Percentiles rank a stretch among this genome's conserved stretches.
Evolutionary conservation across 2,329 filamentous ascomycete species (phyloP).

Genomic region (Sclerotinia nivalis): DNA sequence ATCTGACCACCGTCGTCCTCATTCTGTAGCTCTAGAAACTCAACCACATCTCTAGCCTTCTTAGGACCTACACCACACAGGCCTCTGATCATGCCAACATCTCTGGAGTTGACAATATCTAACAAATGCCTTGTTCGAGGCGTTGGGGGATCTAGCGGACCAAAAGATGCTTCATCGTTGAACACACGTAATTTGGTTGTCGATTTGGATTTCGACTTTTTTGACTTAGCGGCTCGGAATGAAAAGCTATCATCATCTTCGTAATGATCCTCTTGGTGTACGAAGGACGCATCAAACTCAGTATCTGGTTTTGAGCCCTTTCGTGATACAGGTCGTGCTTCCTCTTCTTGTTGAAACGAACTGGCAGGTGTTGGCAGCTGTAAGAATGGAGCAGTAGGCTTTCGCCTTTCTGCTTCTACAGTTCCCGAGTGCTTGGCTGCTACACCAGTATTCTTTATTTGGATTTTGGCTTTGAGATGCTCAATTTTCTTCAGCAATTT

Average conservation of each 20-base stretch:
- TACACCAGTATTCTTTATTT: conserved; percentile 41
- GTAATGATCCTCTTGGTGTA: conserved; percentile 46
- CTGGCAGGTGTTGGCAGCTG: conserved; percentile 31
- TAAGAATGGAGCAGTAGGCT: conserved; percentile 31
- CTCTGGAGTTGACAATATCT: conserved; percentile 71
- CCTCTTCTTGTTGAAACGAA: conserved; percentile 34
- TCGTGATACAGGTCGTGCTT: conserved; percentile 32
- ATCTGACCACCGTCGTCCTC: conserved; percentile 48
- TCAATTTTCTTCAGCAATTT: conserved; percentile 74
- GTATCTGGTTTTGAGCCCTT: conserved; percentile 37
- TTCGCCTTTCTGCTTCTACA: conserved; percentile 27
- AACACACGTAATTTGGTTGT: conserved; percentile 39
- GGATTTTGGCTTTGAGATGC: conserved; percentile 56
- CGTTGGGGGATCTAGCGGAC: conserved; percentile 43
- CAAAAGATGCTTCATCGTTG: conserved; percentile 45
- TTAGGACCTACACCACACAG: conserved; percentile 72
- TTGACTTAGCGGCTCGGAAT: conserved; percentile 39
- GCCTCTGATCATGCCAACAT: conserved; percentile 63
- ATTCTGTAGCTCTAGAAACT: conserved; percentile 52
- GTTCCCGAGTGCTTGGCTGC: conserved; percentile 15
- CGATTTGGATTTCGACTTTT: conserved; percentile 40
- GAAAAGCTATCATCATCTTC: conserved; percentile 41
- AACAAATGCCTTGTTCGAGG: conserved; percentile 61
- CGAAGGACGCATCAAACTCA: conserved; percentile 40
- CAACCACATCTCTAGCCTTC: conserved; percentile 63